Conservation (phyloP, 306 rosid species). For the Citrullus colocynthis region DNA sequence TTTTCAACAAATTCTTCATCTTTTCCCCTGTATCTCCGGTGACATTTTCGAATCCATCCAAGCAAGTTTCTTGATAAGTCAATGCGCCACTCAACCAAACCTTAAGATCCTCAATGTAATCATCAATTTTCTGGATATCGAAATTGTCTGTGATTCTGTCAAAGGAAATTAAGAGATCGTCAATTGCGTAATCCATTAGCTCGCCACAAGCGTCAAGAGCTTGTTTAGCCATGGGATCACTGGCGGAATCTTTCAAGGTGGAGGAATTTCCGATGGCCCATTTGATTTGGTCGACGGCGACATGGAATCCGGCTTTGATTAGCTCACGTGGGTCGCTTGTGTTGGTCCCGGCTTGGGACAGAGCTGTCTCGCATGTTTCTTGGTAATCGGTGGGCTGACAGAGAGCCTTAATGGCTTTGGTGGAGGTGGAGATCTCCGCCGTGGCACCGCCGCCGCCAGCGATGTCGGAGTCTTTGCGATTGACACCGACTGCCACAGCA, state of each 20-base stretch:
- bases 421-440: neutral
- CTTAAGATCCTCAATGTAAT: conserved; percentile 35
- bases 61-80: conserved; percentile 47
- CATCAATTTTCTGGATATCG: conserved; percentile 19
- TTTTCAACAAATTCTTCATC: conserved; percentile 31
- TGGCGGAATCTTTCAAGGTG: conserved; percentile 18
- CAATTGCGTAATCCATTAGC: conserved; percentile 41
- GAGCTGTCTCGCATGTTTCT: conserved; percentile 34
- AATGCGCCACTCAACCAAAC: conserved; percentile 53
- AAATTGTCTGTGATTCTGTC: conserved; percentile 16
- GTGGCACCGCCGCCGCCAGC: neutral
- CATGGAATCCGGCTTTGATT: conserved; percentile 23
- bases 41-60: conserved; percentile 46
- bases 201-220: conserved; percentile 48
- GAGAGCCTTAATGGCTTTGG: conserved; percentile 20
- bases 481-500: conserved; percentile 10
- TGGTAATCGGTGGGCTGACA: conserved; percentile 48
- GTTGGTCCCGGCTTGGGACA: neutral
- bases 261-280: conserved; percentile 21
- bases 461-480: neutral
- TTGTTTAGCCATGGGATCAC: conserved; percentile 32
- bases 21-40: conserved; percentile 26
- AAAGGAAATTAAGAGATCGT: conserved; percentile 26
- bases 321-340: conserved; percentile 34
- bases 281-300: conserved; percentile 15